Conservation (phyloP, 2,329 filamentous ascomycete species). For the Penicillium sp. region DNA sequence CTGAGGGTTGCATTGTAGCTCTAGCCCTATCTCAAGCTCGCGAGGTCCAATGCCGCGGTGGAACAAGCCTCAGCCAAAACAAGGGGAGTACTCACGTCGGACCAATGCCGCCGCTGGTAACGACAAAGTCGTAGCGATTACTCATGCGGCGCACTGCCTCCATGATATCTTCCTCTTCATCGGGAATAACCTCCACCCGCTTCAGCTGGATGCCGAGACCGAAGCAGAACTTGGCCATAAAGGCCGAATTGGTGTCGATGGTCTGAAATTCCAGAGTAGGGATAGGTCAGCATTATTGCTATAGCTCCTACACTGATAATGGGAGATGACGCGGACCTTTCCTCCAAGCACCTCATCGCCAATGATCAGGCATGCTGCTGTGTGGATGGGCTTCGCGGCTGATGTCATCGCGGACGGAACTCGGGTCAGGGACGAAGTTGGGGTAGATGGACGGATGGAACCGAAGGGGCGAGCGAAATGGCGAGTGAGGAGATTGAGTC, state of each 20-base stretch:
- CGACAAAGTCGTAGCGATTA: conserved; percentile 86
- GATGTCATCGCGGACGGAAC: conserved; percentile 48
- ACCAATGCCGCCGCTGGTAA: conserved; percentile 93
- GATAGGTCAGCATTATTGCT: background rate
- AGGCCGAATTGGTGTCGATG: conserved; percentile 68
- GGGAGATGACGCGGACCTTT: conserved; percentile 65
- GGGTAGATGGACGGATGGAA: conserved; percentile 52
- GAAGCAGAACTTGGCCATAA: conserved; percentile 69
- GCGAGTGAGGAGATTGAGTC: conserved; percentile 72
- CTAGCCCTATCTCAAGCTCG: background rate
- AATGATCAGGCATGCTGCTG: conserved; percentile 90
- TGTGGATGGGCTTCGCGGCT: conserved; percentile 70
- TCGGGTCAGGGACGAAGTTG: conserved; percentile 37
- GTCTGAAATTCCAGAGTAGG: conserved; percentile 51
- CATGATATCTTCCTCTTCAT: conserved; percentile 87
- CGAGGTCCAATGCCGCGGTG: background rate
- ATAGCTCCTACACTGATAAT: background rate
- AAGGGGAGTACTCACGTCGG: conserved; percentile 70
- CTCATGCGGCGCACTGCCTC: conserved; percentile 89
- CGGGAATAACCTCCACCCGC: conserved; percentile 87
- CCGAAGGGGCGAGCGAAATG: conserved; percentile 70
- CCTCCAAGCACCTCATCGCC: conserved; percentile 96
- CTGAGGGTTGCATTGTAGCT: too few species aligned
- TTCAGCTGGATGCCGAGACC: conserved; percentile 70
- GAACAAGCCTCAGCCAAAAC: background rate